Evolutionary conservation across 225 moss, liverwort and hornwort genomes (phyloP), one percentile per base, ranked within the genome.

Genomic region (Polytrichum commune): DNA sequence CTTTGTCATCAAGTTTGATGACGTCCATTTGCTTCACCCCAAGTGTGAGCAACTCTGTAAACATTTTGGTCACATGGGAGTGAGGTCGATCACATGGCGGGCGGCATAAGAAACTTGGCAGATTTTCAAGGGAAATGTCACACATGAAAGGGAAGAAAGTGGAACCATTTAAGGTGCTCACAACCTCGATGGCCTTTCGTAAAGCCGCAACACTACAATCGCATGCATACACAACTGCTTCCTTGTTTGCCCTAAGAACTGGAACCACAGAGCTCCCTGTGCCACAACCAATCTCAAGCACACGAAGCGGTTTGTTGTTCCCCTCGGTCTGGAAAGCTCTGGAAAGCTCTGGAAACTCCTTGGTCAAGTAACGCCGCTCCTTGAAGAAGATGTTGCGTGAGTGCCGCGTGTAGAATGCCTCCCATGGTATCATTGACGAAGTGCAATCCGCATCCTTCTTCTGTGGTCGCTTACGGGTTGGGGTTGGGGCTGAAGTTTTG

Each of bases 251-350:
- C 75, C 91, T 78, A 5, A 92, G 66, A 22, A 96, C 77, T 55
- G 96, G 91, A 75, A 88, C 80, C 68, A 92, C 79, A 27, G 96
- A 90, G 75, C 93, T 89, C 28, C 96, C 96, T 32, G 93, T 92
- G 62, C 92, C 96, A 75, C 96, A 96, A 64, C 96, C 96, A 69
- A 90, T 77, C 84, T 93, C 96, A 58, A 93, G 84, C 60, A 96
- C 55, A 32, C 68, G 35, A 13, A 81, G 70, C 19, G 71, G 53
- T n/a, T 62, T 54, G 5, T 28, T 66, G 22, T 53, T 65, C 22
- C 61, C 53, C 38, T 75, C 65, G 8, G 32, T 7, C 7, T 32
- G 32, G 32, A 32, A 32, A 8, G 32, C 32, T 32, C 32, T 1
- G 32, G 32, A 32, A 66, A 96, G 84, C 27, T 96, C 93, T 55